Base-by-base conservation (phyloP, 257 asterid species). In the Orobanche coerulescens region DNA sequence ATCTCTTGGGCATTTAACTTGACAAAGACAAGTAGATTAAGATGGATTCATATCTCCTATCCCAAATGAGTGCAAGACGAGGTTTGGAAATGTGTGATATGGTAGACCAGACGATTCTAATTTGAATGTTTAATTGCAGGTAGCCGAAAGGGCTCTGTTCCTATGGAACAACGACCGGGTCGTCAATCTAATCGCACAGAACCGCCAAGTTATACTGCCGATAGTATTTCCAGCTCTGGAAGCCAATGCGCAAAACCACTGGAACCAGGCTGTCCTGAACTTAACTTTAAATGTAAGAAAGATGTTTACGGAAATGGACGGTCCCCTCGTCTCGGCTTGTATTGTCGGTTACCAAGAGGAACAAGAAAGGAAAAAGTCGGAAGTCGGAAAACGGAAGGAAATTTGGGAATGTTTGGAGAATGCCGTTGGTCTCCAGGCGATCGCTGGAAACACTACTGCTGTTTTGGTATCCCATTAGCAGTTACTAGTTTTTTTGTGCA, bases 111-210 rank as follows among this genome's bases (percentile, higher is more conserved):
- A n/a, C n/a, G n/a, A n/a, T n/a, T n/a, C n/a, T n/a, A n/a, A n/a
- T n/a, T 43, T 11, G 1, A 2, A 0, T 56, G 31, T 20, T 16
- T 28, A 6, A 23, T 42, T 61, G 34, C 80, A 91, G 96, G 98
- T 88, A 66, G 95, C 98, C 4, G 98, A 91, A 76, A 84, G 95
- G 69, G 84, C 96, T 30, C 79, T 86, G 49, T 83, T 86, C 81
- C 76, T 90, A 2, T 90, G 94, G 94, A 86, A 89, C 55, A 90
- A 87, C 50, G 90, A 84, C 46, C 92, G 83, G 64, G 71, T 91
- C 1, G 47, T 81, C 46, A 85, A 78, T 68, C 79, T 88, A 62
- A 76, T 91, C 13, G 85, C 80, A 57, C 90, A 77, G 36, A 91
- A 91, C 69, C 83, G 94, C 43, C 85, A 83, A 44, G 80, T 73